A percentile compares a stretch with the other conserved stretches of the same genome.
These are phyloP conservation scores for Xerophyta viscosa DNA, from an alignment of 106 monocot genomes.

Conservation along the genomic window DNA sequence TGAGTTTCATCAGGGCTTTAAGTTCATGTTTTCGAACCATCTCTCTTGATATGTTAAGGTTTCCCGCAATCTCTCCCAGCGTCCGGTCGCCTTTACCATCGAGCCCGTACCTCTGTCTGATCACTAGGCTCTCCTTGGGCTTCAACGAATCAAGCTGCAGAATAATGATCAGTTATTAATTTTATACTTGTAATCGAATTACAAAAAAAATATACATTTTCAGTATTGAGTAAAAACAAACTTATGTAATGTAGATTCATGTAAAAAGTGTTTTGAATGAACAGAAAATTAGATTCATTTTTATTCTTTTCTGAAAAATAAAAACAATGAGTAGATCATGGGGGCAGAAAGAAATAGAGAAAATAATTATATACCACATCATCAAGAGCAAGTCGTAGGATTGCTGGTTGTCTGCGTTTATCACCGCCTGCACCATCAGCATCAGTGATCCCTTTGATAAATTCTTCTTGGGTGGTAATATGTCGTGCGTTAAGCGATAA, in stretches of 20 bases:
- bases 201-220: no score
- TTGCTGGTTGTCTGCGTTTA: conserved; percentile 45
- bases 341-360: no score
- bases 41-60: conserved; percentile 87
- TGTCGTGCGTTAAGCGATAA: conserved; percentile 68
- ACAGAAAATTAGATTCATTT: no score
- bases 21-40: conserved; percentile 90
- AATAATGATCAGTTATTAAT: background rate
- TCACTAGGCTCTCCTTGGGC: conserved; percentile 93
- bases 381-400: conserved; percentile 87
- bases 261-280: no score
- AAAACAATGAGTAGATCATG: no score
- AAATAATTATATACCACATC: no score
- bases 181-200: no score
- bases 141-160: conserved; percentile 89
- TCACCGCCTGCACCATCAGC: conserved; percentile 46
- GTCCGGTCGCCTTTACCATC: conserved; percentile 86
- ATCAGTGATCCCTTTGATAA: conserved; percentile 71
- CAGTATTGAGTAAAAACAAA: no score
- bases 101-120: conserved; percentile 86
- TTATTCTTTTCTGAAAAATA: no score
- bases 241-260: no score
- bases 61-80: conserved; percentile 88
- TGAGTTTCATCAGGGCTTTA: conserved; percentile 96
- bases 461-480: conserved; percentile 74